Base-by-base conservation (phyloP, 139 green algal species). In the Closterium sp. region DNA sequence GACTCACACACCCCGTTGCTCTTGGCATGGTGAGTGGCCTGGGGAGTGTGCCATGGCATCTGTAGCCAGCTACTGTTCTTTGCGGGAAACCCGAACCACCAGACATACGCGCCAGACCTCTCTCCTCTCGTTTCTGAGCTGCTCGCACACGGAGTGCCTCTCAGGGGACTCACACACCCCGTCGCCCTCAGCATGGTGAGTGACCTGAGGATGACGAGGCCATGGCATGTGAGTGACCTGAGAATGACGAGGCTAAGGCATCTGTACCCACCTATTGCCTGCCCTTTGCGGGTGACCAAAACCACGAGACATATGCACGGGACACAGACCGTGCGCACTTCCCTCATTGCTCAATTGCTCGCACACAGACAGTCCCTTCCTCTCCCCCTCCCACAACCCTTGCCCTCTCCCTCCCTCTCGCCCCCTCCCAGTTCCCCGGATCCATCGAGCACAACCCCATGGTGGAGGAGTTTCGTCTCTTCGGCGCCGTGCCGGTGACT, bases 11-110 rank as follows among this genome's bases (percentile, higher is more conserved):
- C 93, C 97, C 97, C 2, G 86, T 93, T 28, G 89, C 94, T 79
- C 91, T 95, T 10, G 28, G 86, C 50, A 70, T 70, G 50, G 32
- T 70, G 50, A 70, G 50, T n/a, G n/a, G n/a, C n/a, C n/a, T n/a
- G n/a, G n/a, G n/a, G n/a, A n/a, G n/a, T n/a, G n/a, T n/a, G n/a
- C n/a, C n/a, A n/a, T n/a, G n/a, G n/a, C n/a, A n/a, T n/a, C n/a
- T n/a, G n/a, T n/a, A 92, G 45, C 50, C 79, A 70, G 93, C 94
- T 87, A 0, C 32, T 95, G 70, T 70, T 95, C 9, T 96, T 99
- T 70, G 96, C 99, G 32, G 97, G 98, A 90, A 99, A 99, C 50
- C 94, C 94, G 0, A n/a, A n/a, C 95, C 98, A 99, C 95, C 97
- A 98, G 92, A 96, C 96, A 4, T 96, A 97, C n/a, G 94, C 91